Conservation (phyloP, 495 filamentous ascomycete species). For the Apodospora peruviana region DNA sequence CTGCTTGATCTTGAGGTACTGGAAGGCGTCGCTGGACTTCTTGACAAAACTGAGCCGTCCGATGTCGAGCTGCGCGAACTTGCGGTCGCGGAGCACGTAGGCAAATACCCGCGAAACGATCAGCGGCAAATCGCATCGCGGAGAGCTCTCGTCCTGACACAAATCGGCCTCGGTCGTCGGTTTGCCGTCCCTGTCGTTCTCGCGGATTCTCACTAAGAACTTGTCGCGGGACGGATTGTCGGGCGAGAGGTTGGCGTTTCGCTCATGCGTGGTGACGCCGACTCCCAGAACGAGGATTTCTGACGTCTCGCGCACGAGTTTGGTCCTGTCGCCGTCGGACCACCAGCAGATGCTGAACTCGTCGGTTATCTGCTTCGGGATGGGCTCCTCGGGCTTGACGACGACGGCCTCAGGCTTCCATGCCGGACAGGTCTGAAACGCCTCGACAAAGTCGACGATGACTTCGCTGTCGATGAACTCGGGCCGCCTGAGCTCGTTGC, state of each 20-base stretch:
- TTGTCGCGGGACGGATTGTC: conserved; percentile 10
- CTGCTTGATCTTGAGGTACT: conserved; percentile 48
- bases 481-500: not conserved
- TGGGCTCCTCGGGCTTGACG: not conserved
- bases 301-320: conserved; percentile 6
- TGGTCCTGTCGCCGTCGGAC: conserved; percentile 4
- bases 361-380: not conserved
- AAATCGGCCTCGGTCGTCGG: conserved; percentile 4
- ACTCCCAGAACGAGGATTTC: conserved; percentile 25
- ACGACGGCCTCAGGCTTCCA: conserved; percentile 20
- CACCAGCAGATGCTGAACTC: not conserved
- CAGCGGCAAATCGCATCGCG: conserved; percentile 23
- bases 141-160: conserved; percentile 15
- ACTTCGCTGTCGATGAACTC: conserved; percentile 40
- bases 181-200: conserved; percentile 16
- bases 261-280: conserved; percentile 14
- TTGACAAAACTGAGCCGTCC: conserved; percentile 37
- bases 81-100: conserved; percentile 33
- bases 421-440: conserved; percentile 28
- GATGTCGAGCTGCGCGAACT: conserved; percentile 26
- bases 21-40: conserved; percentile 31
- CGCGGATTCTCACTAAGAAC: conserved; percentile 24
- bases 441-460: conserved; percentile 45
- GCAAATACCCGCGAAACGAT: conserved; percentile 33
- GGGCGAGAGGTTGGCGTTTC: conserved; percentile 10